These are phyloP conservation scores for Vigna reflexopilosa DNA, from an alignment of 306 rosid species.

Conservation along the genomic window DNA sequence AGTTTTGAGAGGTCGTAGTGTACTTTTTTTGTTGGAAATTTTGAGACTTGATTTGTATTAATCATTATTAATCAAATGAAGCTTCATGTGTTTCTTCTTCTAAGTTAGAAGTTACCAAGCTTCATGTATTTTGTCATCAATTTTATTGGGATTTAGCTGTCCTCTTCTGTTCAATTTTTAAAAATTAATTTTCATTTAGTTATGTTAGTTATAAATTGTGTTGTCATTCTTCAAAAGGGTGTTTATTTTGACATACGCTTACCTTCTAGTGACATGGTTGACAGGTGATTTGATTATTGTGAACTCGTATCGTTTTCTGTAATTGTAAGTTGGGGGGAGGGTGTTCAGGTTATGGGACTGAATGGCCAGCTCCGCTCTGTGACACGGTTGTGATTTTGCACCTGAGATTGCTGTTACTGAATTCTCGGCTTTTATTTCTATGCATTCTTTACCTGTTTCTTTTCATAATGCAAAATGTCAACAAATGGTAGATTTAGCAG, in stretches of 20 bases:
- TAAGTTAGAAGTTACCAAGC: neutral
- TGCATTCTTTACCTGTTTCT: neutral
- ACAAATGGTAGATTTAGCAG: neutral
- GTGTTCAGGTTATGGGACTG: neutral
- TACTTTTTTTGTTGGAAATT: slow-evolving; percentile 6
- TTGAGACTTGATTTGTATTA: slow-evolving; percentile 33
- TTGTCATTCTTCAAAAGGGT: neutral
- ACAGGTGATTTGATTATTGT: neutral
- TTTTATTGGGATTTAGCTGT: neutral
- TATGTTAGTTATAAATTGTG: neutral
- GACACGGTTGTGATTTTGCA: neutral
- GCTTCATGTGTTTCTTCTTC: neutral
- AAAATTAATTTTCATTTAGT: neutral
- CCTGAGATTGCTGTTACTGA: neutral
- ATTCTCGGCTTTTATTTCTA: neutral
- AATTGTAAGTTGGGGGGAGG: neutral
- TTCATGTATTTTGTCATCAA: neutral
- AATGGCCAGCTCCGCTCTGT: neutral
- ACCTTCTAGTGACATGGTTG: neutral
- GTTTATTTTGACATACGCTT: neutral
- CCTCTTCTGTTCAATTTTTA: neutral
- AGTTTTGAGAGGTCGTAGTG: neutral
- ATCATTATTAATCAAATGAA: neutral
- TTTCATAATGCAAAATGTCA: neutral
- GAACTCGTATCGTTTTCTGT: neutral